A percentile compares a stretch with the other conserved stretches of the same genome.
These are phyloP conservation scores for Tricholomella constricta DNA, from an alignment of 768 basidiomycete genomes.

Conservation along the genomic window DNA sequence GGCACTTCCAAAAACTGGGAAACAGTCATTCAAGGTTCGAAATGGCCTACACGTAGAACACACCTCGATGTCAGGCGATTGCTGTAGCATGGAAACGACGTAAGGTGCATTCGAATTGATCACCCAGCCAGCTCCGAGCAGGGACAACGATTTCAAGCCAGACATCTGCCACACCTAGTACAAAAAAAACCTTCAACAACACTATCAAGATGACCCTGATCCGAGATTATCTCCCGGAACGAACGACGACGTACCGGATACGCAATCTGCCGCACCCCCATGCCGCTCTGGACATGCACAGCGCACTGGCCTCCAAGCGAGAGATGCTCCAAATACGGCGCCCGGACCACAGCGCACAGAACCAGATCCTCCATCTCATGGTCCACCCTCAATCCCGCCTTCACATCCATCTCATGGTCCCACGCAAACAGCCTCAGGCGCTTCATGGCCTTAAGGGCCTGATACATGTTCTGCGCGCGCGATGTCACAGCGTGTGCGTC, in stretches of 20 bases:
- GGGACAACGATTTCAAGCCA: slow-evolving; percentile 27
- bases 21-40: background rate
- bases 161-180: slow-evolving; percentile 32
- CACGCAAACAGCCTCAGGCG: slow-evolving; percentile 45
- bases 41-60: background rate
- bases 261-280: slow-evolving; percentile 30
- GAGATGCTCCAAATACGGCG: slow-evolving; percentile 34
- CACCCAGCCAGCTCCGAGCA: slow-evolving; percentile 33
- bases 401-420: slow-evolving; percentile 28
- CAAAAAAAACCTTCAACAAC: no score
- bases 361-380: slow-evolving; percentile 42
- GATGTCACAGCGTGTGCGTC: slow-evolving; percentile 18
- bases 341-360: slow-evolving; percentile 31
- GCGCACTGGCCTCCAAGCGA: slow-evolving; percentile 42
- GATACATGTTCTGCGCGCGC: slow-evolving; percentile 37
- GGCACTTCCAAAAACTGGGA: slow-evolving; percentile 46
- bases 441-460: slow-evolving; percentile 44
- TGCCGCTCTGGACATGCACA: slow-evolving; percentile 31
- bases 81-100: slow-evolving; percentile 29
- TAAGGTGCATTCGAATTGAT: slow-evolving; percentile 22
- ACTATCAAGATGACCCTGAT: no score
- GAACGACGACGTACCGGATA: slow-evolving; percentile 39
- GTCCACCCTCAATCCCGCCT: slow-evolving; percentile 32
- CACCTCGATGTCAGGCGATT: slow-evolving; percentile 31
- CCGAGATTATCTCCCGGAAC: no score